Percentiles rank a stretch among this genome's conserved stretches.
Conservation (phyloP, 257 asterid species). For the Gentiana macrophylla region DNA sequence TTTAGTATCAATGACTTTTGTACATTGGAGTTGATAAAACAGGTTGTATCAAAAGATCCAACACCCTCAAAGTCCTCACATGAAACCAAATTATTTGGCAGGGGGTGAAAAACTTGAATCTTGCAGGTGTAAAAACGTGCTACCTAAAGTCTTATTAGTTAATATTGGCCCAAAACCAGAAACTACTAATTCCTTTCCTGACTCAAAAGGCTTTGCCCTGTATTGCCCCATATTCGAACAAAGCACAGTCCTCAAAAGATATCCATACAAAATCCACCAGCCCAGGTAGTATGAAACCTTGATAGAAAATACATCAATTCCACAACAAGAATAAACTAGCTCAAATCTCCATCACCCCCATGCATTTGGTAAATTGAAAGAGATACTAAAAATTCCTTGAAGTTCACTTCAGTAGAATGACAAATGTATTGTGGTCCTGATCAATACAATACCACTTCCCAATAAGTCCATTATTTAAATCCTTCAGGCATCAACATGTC, state of each 20-base stretch:
- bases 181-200: conserved; percentile 18
- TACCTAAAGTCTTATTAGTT: conserved; percentile 20
- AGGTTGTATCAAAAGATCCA: conserved; percentile 79
- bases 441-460: not conserved
- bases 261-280: conserved; percentile 60
- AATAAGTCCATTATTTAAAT: conserved; percentile 1
- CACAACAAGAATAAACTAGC: conserved; percentile 23
- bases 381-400: not conserved
- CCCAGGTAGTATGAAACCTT: conserved; percentile 29
- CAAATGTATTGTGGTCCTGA: not conserved
- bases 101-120: conserved; percentile 15
- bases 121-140: conserved; percentile 8
- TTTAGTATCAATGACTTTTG: not conserved
- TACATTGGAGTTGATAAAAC: conserved; percentile 49
- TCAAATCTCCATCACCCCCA: not conserved
- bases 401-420: not conserved
- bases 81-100: conserved; percentile 29
- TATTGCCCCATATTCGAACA: conserved; percentile 27
- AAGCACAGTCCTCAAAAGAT: conserved; percentile 26
- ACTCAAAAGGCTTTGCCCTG: conserved; percentile 17
- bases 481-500: conserved; percentile 2
- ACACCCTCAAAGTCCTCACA: conserved; percentile 88
- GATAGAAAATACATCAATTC: conserved; percentile 14
- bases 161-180: conserved; percentile 16
- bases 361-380: not conserved